Conservation (phyloP, 2,329 filamentous ascomycete species). For the Fusarium sp. region DNA sequence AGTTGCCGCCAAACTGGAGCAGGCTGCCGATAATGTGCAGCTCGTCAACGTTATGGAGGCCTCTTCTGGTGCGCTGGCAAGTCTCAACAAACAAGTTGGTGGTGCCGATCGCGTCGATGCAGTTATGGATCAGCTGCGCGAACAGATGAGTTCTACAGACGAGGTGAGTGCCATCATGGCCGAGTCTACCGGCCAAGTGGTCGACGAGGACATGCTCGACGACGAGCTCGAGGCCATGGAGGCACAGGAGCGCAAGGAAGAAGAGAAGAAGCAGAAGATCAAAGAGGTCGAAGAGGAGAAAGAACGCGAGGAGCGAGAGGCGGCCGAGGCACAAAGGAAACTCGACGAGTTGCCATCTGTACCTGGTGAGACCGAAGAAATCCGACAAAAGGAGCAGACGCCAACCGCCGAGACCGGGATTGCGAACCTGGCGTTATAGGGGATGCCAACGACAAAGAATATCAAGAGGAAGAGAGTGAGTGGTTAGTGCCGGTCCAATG, state of each 20-base stretch:
- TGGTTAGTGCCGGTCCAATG: constrained; percentile 9
- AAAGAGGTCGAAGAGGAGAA: constrained; percentile 54
- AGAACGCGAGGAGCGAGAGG: constrained; percentile 57
- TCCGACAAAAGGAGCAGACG: constrained; percentile 45
- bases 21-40: constrained; percentile 85
- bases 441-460: constrained; percentile 24
- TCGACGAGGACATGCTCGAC: constrained; percentile 88
- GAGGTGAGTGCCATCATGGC: constrained; percentile 83
- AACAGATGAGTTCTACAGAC: constrained; percentile 84
- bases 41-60: constrained; percentile 85
- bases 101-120: constrained; percentile 79
- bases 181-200: constrained; percentile 63
- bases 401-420: constrained; percentile 55
- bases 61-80: constrained; percentile 76
- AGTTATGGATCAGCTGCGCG: constrained; percentile 78
- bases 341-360: constrained; percentile 63
- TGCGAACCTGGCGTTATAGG: constrained; percentile 47
- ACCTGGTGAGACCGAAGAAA: constrained; percentile 51
- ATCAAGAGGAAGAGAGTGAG: constrained; percentile 45
- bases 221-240: constrained; percentile 86
- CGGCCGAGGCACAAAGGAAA: constrained; percentile 62
- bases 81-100: constrained; percentile 81
- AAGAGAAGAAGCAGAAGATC: constrained; percentile 60
- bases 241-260: constrained; percentile 65
- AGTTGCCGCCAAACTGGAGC: constrained; percentile 83